Base-by-base conservation (phyloP, 352 stramenopile species). In the Phytophthora brassicae region DNA sequence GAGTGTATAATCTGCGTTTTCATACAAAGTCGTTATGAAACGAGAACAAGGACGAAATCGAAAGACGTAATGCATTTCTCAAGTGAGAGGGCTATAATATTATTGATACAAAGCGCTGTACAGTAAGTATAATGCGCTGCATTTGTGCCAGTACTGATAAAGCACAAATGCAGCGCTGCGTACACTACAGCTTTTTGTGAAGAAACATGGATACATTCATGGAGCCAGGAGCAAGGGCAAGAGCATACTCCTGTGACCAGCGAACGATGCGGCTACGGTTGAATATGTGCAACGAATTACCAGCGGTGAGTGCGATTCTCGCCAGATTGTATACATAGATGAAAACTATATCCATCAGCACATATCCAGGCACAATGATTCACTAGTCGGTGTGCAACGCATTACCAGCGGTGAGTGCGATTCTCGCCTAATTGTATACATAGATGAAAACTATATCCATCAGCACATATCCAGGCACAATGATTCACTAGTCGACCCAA, bases 261-360 rank as follows among this genome's bases (percentile, higher is more conserved):
- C 52, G 16, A 60, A 60, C 6, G 52, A 60, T 36, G 29, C 51
- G 6, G 39, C 41, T 23, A 42, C 39, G 23, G 52, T 28, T 16
- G 19, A 56, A 26, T 56, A 56, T 17, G 24, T 56, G 9, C 36
- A 54, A 6, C 39, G 39, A 49, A 63, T 56, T 35, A 54, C 17
- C 7, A 23, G 8, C 29, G 16, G 17, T 9, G 36, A 63, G 41
- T 26, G 11, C 33, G 4, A 13, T 13, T 46, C 35, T 14, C 56
- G 36, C 31, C 50, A 50, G 1, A 46, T 60, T n/a, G 68, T 73
- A 0, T 70, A 73, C 38, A 56, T 77, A 31, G 64, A 73, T 45
- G 64, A 70, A 28, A 67, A 48, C 29, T 70, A 70, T 36, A 70
- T 73, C 22, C 58, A 70, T 31, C 53, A 72, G 3, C 31, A 38